Base-by-base conservation (phyloP, 1,284 basidiomycete genomes). In the Moesziomyces antarcticus region DNA sequence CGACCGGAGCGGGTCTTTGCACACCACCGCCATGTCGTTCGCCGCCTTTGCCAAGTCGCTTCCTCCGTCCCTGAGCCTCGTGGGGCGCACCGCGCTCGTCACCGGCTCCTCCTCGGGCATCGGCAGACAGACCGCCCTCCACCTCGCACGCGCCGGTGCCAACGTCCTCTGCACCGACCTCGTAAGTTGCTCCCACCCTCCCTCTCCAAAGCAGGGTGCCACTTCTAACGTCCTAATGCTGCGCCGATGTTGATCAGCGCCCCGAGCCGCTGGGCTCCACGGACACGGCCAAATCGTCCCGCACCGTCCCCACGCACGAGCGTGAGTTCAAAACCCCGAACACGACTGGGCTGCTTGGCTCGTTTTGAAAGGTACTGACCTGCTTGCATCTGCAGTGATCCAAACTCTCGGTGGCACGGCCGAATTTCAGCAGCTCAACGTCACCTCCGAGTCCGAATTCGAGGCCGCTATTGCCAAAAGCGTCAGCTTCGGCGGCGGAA, bases 21-120 rank as follows among this genome's bases (percentile, higher is more conserved):
- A 11, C 37, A 7, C 18, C 37, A 37, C 25, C 43, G 41, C 41
- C 35, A 75, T 73, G 73, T 75, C 73, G 16, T 75, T 75, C 42
- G 63, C 59, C 41, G 44, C 50, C 18, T 75, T 73, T 42, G 63
- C 68, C 16, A 65, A 64, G 8, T 48, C 73, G 44, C 73, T 75
- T n/a, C 73, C 73, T 8, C 62, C 60, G 16, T 75, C 73, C 1
- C 60, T 75, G 40, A 73, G 69, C 50, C 69, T 75, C 10, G 59
- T 35, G 2, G 66, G 66, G 5, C 59, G 68, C 18, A 72, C 73
- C 3, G 73, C 63, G 3, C 55, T 75, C 45, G 37, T 75, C 51
- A 75, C 73, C 3, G 73, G 73, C 50, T 65, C 63, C 4, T 68
- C 68, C 7, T 67, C 62, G 0, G 67, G 68, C n/a, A 75, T 75